Base-by-base conservation (phyloP, 2,329 filamentous ascomycete genomes). In the Fusarium napiforme region DNA sequence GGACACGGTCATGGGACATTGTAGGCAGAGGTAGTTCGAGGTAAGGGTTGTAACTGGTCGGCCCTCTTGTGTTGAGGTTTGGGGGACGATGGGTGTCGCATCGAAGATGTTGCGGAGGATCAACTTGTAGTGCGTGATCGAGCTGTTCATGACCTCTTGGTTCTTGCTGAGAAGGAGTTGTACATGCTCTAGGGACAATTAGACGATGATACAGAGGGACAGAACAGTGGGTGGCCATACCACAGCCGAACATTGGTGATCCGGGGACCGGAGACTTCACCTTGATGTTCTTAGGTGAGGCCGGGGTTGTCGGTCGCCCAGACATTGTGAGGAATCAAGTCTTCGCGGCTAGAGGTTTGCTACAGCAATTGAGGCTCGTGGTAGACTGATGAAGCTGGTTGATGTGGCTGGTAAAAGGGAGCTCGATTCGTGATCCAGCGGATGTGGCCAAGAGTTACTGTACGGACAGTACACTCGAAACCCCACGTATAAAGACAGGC, bases 91-190 rank as follows among this genome's bases (percentile, higher is more conserved):
- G 59, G 88, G 90, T 55, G 86, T 89, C 70, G 88, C 86, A 80
- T 94, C 92, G 82, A 92, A 92, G 72, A 95, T 91, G 64, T 89
- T 89, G 68, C 91, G 87, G 43, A 95, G 85, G 67, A 94, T 89
- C 78, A 89, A 88, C 78, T 92, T 93, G 82, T 95, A 95, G 76
- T 93, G 89, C 62, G 89, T 85, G 68, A 93, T 89, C 26, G 91
- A 92, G 70, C 87, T 90, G 75, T 93, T 91, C 82, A 90, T 91
- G 21, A 89, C 88, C 71, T 91, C 89, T 71, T 90, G 88, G 50
- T 84, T 87, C 77, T 87, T 88, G 39, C 85, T 86, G 39, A 94
- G 86, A 67, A 95, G 88, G 30, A 87, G 85, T 80, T 93, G 91
- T 55, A 93, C 87, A 81, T 95, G 93, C 80, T 93, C 93, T 95